phyloP scores from a whole-genome alignment of 2,329 filamentous ascomycete genomes.

The Aspergillus proliferans region DNA sequence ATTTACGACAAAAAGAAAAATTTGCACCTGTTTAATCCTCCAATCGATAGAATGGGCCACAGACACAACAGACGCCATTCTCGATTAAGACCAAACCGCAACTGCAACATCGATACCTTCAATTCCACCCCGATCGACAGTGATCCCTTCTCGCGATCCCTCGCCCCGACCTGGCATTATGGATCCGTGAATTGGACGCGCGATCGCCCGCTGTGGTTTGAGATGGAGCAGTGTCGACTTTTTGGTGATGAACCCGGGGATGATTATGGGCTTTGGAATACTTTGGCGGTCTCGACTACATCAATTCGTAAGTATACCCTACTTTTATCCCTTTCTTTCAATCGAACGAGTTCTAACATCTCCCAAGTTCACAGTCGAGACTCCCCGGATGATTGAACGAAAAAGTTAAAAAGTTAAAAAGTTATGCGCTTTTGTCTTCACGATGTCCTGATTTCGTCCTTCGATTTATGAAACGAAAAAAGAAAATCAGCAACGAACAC shows the following conservation, averaged over 20 bases:
- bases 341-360: not conserved
- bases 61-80: constrained; percentile 43
- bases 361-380: not conserved
- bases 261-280: constrained; percentile 41
- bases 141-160: constrained; percentile 20
- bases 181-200: constrained; percentile 34
- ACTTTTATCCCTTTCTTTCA: not conserved
- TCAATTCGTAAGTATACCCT: constrained; percentile 34
- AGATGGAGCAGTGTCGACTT: constrained; percentile 39
- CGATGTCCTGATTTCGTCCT: constrained; percentile 2
- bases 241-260: constrained; percentile 42
- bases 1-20: not conserved
- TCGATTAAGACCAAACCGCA: constrained; percentile 32
- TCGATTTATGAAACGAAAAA: constrained; percentile 5
- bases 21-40: not conserved
- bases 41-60: constrained; percentile 38
- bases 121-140: constrained; percentile 17
- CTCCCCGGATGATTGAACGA: constrained; percentile 23
- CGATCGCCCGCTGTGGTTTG: constrained; percentile 25
- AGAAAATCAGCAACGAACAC: constrained; percentile 7
- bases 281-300: constrained; percentile 45
- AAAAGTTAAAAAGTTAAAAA: not conserved
- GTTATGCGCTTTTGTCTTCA: constrained; percentile 3
- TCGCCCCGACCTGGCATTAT: constrained; percentile 38
- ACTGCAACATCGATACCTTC: constrained; percentile 17